Percentiles rank a stretch among this genome's conserved stretches.
Conservation (phyloP, 352 stramenopile genomes). For the Phytophthora rubi region DNA sequence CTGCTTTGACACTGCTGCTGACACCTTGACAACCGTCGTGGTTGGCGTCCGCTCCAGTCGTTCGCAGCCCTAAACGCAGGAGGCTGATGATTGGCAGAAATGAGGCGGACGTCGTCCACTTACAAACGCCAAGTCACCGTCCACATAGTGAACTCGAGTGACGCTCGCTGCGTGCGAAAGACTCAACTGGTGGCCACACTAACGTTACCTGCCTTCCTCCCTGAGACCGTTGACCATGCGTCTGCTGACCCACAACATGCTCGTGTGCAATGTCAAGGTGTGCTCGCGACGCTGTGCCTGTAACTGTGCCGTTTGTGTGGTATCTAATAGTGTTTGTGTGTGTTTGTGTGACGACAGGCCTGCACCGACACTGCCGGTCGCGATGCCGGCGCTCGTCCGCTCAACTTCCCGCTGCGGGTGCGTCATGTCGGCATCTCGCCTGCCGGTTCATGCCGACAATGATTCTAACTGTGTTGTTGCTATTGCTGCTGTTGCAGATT, state of each 20-base stretch:
- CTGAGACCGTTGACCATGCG: constrained; percentile 54
- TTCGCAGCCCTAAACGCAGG: constrained; percentile 23
- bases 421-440: background rate
- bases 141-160: constrained; percentile 13
- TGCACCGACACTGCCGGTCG: constrained; percentile 78
- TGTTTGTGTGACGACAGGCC: constrained; percentile 42
- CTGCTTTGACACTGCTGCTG: too few relatives aligned
- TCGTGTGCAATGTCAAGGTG: constrained; percentile 83
- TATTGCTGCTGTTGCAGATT: constrained; percentile 50
- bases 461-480: too few relatives aligned
- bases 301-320: too few relatives aligned
- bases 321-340: too few relatives aligned
- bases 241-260: constrained; percentile 89
- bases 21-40: constrained; percentile 15
- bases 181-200: background rate
- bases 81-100: constrained; percentile 6
- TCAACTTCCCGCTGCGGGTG: constrained; percentile 86
- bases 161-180: background rate
- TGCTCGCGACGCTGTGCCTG: too few relatives aligned
- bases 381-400: constrained; percentile 57
- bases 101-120: constrained; percentile 15
- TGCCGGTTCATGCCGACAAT: too few relatives aligned
- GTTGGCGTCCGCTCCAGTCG: constrained; percentile 44
- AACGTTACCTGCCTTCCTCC: background rate
- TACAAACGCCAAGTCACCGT: constrained; percentile 24